These are phyloP conservation scores for Aspergillus sp. DNA, from an alignment of 2,329 filamentous ascomycete genomes.

Conservation along the genomic window DNA sequence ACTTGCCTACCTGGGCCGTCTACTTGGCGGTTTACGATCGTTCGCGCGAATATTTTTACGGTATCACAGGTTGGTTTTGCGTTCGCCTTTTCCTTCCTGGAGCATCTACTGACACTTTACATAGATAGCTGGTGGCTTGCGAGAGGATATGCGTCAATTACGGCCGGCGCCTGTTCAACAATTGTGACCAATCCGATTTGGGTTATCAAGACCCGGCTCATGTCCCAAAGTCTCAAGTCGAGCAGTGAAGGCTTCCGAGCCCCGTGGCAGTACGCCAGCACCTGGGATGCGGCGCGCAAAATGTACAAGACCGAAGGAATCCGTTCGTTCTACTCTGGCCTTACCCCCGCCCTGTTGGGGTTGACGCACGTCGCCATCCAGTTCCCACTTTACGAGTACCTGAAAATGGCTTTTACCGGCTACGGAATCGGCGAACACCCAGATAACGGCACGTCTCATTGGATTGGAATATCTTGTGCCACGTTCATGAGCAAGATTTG, in stretches of 20 bases:
- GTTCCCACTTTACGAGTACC: slow-evolving; percentile 91
- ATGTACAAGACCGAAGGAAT: slow-evolving; percentile 94
- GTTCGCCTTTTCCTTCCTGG: neutral
- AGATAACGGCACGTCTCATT: slow-evolving; percentile 64
- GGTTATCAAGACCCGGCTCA: slow-evolving; percentile 97
- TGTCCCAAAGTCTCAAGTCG: slow-evolving; percentile 75
- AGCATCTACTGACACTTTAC: slow-evolving; percentile 4
- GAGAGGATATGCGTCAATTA: slow-evolving; percentile 84
- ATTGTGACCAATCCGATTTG: slow-evolving; percentile 96
- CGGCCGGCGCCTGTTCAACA: slow-evolving; percentile 89
- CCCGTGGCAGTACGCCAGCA: slow-evolving; percentile 85
- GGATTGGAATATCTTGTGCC: slow-evolving; percentile 79
- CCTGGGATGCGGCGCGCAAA: slow-evolving; percentile 86
- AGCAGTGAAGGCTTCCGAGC: slow-evolving; percentile 51
- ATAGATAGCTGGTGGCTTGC: slow-evolving; percentile 73
- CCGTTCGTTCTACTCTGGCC: slow-evolving; percentile 88
- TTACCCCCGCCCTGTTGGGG: slow-evolving; percentile 87
- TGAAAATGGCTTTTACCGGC: slow-evolving; percentile 89
- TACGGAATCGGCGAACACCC: slow-evolving; percentile 76
- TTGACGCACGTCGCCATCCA: slow-evolving; percentile 95
- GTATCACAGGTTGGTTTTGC: slow-evolving; percentile 58
- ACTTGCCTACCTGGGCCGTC: slow-evolving; percentile 96
- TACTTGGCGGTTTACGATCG: slow-evolving; percentile 97
- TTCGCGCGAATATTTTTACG: slow-evolving; percentile 71
- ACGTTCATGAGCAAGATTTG: slow-evolving; percentile 93